Evolutionary conservation across 2,329 filamentous ascomycete species (phyloP).

Genomic region (Calonectria naviculata): DNA sequence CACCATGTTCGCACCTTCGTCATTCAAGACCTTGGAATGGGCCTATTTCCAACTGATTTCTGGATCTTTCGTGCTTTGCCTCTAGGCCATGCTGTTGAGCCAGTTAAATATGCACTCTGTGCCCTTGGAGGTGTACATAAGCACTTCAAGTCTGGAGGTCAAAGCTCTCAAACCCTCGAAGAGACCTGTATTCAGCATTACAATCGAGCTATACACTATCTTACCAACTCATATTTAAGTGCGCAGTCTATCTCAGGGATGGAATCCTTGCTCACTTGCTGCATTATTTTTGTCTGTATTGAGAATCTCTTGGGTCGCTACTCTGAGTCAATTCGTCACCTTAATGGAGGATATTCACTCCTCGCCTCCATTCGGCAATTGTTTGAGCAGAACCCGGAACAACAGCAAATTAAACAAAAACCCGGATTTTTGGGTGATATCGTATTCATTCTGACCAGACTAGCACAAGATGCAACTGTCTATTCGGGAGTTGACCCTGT

Average conservation of each 20-base stretch:
- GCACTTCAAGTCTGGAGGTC: neutral
- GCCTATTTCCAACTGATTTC: too few species aligned
- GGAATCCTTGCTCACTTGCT: neutral
- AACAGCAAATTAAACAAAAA: too few species aligned
- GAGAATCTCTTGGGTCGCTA: neutral
- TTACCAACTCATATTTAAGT: neutral
- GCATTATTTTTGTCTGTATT: neutral
- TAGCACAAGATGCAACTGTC: neutral
- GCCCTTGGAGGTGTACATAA: too few species aligned
- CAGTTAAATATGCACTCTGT: too few species aligned
- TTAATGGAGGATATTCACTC: neutral
- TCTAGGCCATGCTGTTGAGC: too few species aligned
- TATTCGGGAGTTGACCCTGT: neutral
- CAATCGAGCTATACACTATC: neutral
- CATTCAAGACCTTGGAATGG: too few species aligned
- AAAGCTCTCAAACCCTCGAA: neutral
- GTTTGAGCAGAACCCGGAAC: neutral
- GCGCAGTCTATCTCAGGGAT: neutral
- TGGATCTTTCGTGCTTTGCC: too few species aligned
- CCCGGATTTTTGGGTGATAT: neutral
- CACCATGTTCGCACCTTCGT: too few species aligned
- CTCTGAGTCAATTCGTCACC: neutral
- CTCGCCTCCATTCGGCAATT: neutral
- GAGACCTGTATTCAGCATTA: neutral
- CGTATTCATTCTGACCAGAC: neutral